Base-by-base conservation (phyloP, 2,329 filamentous ascomycete genomes). In the Tolypocladium ophioglossoides region DNA sequence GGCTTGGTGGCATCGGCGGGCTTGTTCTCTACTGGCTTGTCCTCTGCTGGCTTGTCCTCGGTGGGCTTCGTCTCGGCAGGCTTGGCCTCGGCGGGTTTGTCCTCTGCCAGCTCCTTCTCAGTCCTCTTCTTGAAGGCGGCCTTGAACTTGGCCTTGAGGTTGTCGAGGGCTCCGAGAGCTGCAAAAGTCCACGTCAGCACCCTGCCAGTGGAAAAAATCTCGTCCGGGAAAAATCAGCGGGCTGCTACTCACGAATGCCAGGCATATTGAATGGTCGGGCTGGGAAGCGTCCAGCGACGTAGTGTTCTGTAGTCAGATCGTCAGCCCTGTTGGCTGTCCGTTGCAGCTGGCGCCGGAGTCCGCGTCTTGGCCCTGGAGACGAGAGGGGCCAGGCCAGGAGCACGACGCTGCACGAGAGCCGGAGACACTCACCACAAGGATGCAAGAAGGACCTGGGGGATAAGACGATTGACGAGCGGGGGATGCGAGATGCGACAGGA, bases 71-170 rank as follows among this genome's bases (percentile, higher is more conserved):
- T n/a, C 44, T 55, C 51, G 30, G 62, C 64, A 32, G 66, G 57
- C 58, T 68, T 66, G 40, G 60, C 58, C 4, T 57, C 64, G 35
- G 61, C 55, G 27, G 63, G 54, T 57, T 27, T 27, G 27, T 27
- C 27, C 6, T 27, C 6, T 27, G 27, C 6, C 27, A 6, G 27
- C 27, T 27, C 6, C 61, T 73, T 67, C 48, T 69, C 63, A 44
- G 56, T 52, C 69, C 72, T 76, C 67, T 75, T 78, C 68, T 75
- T 77, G 71, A 79, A 77, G 67, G 72, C 68, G 58, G 70, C 68
- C 73, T 76, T 78, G 64, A 82, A 64, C 75, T 79, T 81, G 64
- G 68, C 71, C 75, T 78, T 79, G 60, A 82, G 61, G 69, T 80
- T 80, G 64, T 77, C 75, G 57, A 82, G 68, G 37, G 78, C 75